Base-by-base conservation (phyloP, 1,284 basidiomycete genomes). In the Ceratobasidium sp. region DNA sequence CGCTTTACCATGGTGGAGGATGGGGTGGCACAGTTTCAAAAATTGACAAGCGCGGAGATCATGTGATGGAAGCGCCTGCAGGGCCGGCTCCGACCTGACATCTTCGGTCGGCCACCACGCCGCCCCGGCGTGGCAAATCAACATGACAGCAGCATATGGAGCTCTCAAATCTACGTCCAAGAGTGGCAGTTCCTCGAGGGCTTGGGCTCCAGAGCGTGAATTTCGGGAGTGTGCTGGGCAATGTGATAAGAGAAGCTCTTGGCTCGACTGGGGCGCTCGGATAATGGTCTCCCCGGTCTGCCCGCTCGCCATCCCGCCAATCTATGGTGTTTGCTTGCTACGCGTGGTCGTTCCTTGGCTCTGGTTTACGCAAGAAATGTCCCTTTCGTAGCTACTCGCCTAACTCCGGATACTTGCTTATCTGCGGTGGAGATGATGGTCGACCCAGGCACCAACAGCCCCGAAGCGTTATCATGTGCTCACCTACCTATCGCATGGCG, bases 391-490 rank as follows among this genome's bases (percentile, higher is more conserved):
- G n/a, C n/a, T n/a, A n/a, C n/a, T n/a, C n/a, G 69, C 69, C 64
- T 73, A 73, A 73, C 69, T 73, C 69, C 69, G 69, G 56, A 28
- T 42, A n/a, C 39, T 51, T 51, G 56, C 33, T 60, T 63, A 63
- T 58, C 23, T 61, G 58, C 45, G 68, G 45, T 63, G 45, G 58
- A 53, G 31, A 28, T 49, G 42, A 47, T 73, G 54, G 17, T 39
- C 58, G 51, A 42, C 23, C 69, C 69, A 73, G 69, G 69, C 69
- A 73, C 69, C 69, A 73, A 73, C 39, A 31, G 15, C 56, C 3
- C 11, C 28, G 58, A 61, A 63, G 58, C 69, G 58, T 63, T 73
- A 73, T 73, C 69, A 73, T 63, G 69, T 73, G 69, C 69, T 73
- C 56, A 45, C 69, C 58, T 61, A 51, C 69, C 69, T 73, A 73